Evolutionary conservation across 768 basidiomycete species (phyloP).

Genomic region (Boletus reticuloceps): DNA sequence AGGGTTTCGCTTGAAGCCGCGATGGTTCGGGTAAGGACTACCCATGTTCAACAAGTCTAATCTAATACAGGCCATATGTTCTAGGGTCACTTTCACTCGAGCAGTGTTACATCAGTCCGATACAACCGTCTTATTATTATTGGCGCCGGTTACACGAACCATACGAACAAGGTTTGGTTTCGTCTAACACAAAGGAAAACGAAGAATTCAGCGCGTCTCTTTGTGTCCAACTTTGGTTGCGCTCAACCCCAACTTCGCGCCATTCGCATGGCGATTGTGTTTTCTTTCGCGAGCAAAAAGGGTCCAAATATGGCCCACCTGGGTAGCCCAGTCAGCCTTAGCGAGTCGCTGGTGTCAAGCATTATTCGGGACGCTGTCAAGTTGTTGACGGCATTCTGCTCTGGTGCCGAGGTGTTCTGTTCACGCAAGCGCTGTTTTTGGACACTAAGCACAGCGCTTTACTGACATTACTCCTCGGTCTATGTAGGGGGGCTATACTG

Average conservation of each 20-base stretch:
- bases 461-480: background rate
- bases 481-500: background rate
- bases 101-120: background rate
- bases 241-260: no score
- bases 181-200: background rate
- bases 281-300: background rate
- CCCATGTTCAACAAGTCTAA: background rate
- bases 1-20: background rate
- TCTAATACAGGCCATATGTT: background rate
- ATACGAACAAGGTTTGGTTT: background rate
- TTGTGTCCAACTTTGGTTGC: background rate
- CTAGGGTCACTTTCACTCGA: background rate
- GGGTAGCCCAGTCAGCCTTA: background rate
- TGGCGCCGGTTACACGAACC: no score
- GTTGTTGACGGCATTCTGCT: slow-evolving; percentile 11
- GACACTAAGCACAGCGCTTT: background rate
- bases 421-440: background rate
- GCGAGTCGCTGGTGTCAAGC: background rate
- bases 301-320: background rate
- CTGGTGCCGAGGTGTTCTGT: slow-evolving; percentile 1
- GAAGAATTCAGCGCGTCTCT: background rate
- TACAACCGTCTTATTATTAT: background rate
- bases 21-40: background rate
- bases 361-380: background rate
- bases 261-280: background rate